These are phyloP conservation scores for Citrus trifoliata DNA, from an alignment of 345 rosid species.

Conservation along the genomic window DNA sequence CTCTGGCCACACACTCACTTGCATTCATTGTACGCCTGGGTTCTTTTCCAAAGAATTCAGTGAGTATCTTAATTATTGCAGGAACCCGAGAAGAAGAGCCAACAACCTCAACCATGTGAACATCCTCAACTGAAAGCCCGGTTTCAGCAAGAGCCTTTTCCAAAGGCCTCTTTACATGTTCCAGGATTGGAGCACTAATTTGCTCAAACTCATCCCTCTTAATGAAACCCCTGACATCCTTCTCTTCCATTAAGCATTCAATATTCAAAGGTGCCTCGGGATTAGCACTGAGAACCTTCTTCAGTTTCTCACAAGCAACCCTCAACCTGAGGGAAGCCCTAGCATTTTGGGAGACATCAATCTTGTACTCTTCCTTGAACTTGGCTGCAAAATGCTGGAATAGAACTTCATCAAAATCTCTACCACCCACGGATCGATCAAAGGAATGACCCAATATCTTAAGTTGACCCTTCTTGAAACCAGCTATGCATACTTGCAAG, in stretches of 20 bases:
- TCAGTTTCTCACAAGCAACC: slow-evolving; percentile 85
- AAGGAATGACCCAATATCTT: slow-evolving; percentile 74
- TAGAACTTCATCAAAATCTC: slow-evolving; percentile 90
- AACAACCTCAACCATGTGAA: slow-evolving; percentile 88
- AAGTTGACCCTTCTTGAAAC: slow-evolving; percentile 81
- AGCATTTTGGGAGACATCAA: slow-evolving; percentile 84
- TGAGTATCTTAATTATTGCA: slow-evolving; percentile 68
- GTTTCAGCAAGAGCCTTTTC: slow-evolving; percentile 91
- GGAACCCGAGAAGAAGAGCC: slow-evolving; percentile 94
- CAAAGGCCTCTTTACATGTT: slow-evolving; percentile 81
- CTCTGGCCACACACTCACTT: slow-evolving; percentile 93
- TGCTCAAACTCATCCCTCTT: slow-evolving; percentile 92
- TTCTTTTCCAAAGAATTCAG: slow-evolving; percentile 97
- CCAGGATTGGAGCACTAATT: slow-evolving; percentile 73
- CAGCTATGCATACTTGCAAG: slow-evolving; percentile 98
- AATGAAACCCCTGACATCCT: slow-evolving; percentile 81
- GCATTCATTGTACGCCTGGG: slow-evolving; percentile 98
- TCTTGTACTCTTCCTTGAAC: slow-evolving; percentile 85
- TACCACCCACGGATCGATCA: slow-evolving; percentile 84
- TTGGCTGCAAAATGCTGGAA: slow-evolving; percentile 72
- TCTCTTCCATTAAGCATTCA: slow-evolving; percentile 97
- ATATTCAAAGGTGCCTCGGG: slow-evolving; percentile 85
- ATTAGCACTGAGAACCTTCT: slow-evolving; percentile 94
- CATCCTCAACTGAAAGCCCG: slow-evolving; percentile 62
- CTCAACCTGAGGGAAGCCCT: slow-evolving; percentile 85